Evolutionary conservation across 2,329 filamentous ascomycete species (phyloP).

Genomic region (Colletotrichum incanum): DNA sequence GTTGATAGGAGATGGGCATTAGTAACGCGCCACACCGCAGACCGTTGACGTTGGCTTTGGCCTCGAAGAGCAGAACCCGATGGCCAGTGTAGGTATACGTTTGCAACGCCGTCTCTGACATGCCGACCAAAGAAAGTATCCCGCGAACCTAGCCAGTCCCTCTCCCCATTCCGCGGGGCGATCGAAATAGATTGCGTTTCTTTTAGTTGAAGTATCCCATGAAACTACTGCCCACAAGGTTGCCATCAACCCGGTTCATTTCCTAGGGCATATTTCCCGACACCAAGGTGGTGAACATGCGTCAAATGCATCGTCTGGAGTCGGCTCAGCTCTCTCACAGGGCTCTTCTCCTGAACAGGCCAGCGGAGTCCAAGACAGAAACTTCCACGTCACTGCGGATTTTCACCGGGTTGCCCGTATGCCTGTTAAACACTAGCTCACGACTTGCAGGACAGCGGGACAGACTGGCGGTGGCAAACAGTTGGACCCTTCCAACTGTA

Average conservation of each 20-base stretch:
- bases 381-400: constrained; percentile 30
- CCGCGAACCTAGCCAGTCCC: background rate
- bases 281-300: background rate
- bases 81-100: background rate
- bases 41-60: constrained; percentile 24
- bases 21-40: constrained; percentile 37
- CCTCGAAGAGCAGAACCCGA: background rate
- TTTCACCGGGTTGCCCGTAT: constrained; percentile 35
- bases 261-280: background rate
- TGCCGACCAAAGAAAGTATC: constrained; percentile 14
- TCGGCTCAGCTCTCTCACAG: constrained; percentile 7
- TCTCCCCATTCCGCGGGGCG: background rate
- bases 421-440: constrained; percentile 26
- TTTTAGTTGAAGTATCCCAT: constrained; percentile 5
- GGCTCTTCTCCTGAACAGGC: constrained; percentile 17
- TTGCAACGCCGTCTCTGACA: constrained; percentile 6
- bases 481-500: constrained; percentile 21
- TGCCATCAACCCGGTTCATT: background rate
- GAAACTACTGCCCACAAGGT: constrained; percentile 3
- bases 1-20: constrained; percentile 25
- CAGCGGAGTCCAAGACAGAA: background rate
- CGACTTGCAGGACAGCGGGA: constrained; percentile 5
- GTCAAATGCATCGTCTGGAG: background rate
- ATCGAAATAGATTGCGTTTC: constrained; percentile 12
- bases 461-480: constrained; percentile 27